Base-by-base conservation (phyloP, 495 filamentous ascomycete genomes). In the Hypoxylon crocopeplum region DNA sequence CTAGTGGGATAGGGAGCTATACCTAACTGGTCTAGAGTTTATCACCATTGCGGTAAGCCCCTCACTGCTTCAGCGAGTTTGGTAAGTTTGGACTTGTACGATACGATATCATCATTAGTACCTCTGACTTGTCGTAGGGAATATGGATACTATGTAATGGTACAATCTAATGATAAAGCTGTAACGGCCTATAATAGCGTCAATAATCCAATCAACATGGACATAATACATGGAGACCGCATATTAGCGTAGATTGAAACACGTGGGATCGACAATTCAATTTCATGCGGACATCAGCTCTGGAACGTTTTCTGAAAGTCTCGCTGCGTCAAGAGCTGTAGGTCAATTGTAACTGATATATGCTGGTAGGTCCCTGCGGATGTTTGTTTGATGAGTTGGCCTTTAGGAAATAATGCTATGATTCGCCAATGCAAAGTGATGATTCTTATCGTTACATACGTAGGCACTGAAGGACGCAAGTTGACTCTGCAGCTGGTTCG, bases 181-280 rank as follows among this genome's bases (percentile, higher is more conserved):
- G n/a, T n/a, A n/a, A n/a, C n/a, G n/a, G n/a, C 29, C 21, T 12
- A 36, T 25, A 16, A n/a, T n/a, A 46, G 7, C 30, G 30, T n/a
- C n/a, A n/a, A n/a, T n/a, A n/a, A n/a, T n/a, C n/a, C n/a, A n/a
- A n/a, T n/a, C n/a, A n/a, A n/a, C n/a, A n/a, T n/a, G n/a, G n/a
- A n/a, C n/a, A n/a, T n/a, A n/a, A n/a, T n/a, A n/a, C n/a, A n/a
- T n/a, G n/a, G n/a, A 17, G 29, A 37, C 13, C 42, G 47, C 25
- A 48, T 51, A 52, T 48, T 41, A 42, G 15, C 29, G 38, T 36
- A 62, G 69, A 51, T 64, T 62, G 36, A 61, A 45, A 66, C 62
- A 62, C 62, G 62, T 66, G 62, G 51, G 62, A 66, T 61, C 56
- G 62, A 53, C 62, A 13, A 29, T 44, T 49, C 40, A 48, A 61